phyloP scores from a whole-genome alignment of 352 stramenopile genomes.

The Phytopythium montanum region DNA sequence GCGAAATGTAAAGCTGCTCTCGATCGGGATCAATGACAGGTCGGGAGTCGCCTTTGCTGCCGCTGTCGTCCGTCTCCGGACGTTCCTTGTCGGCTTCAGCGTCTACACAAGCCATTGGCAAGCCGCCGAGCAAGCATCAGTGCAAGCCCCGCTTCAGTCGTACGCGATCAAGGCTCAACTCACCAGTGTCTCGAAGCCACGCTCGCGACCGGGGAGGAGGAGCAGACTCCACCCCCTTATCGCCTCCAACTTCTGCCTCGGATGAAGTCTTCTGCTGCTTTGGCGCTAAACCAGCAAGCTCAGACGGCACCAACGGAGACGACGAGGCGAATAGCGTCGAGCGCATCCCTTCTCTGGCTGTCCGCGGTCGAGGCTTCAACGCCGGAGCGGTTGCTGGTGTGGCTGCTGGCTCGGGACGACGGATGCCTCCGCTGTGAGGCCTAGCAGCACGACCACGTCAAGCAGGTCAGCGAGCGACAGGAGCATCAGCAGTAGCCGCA shows the following conservation, averaged over 20 bases:
- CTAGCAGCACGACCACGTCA: conserved; percentile 9
- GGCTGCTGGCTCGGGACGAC: conserved; percentile 17
- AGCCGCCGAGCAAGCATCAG: neutral
- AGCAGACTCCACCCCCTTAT: neutral
- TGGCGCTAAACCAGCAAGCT: too few relatives aligned
- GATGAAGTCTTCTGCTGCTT: neutral
- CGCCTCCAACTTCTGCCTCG: neutral
- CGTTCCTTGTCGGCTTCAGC: neutral
- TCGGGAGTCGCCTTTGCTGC: neutral
- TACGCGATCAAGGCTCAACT: neutral
- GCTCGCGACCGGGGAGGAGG: neutral
- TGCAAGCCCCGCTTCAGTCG: too few relatives aligned
- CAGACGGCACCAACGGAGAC: neutral
- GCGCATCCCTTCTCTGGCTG: conserved; percentile 36
- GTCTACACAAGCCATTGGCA: neutral
- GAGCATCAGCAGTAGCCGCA: neutral
- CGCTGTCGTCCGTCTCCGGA: conserved; percentile 4
- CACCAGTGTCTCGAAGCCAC: neutral
- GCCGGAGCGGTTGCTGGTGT: conserved; percentile 1
- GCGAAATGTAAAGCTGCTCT: conserved; percentile 46
- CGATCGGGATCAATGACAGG: neutral
- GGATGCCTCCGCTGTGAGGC: conserved; percentile 48
- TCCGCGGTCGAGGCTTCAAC: conserved; percentile 43
- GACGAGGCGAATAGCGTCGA: neutral
- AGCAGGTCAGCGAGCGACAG: neutral